Conservation (phyloP, 345 rosid species). For the Euphorbia pulcherrima region DNA sequence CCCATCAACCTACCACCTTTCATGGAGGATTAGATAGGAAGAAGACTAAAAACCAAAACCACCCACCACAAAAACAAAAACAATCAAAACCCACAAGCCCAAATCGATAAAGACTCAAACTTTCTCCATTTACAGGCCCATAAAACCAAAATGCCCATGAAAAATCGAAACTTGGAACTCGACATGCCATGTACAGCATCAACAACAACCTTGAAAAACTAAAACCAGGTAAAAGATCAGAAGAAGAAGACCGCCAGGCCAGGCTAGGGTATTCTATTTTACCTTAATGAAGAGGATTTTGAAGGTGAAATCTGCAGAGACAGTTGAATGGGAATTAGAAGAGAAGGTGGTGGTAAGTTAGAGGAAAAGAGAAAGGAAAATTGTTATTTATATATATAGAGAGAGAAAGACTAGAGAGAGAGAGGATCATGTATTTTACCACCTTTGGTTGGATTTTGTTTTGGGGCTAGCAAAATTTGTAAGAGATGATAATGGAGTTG, state of each 20-base stretch:
- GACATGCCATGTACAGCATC: conserved; percentile 25
- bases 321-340: too few species aligned
- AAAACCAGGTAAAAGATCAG: not conserved
- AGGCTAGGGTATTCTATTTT: conserved; percentile 2
- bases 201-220: conserved; percentile 5
- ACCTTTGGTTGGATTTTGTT: conserved; percentile 44
- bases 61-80: not conserved
- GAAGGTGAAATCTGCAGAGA: conserved; percentile 18
- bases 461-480: conserved; percentile 5
- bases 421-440: conserved; percentile 78
- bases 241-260: not conserved
- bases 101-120: conserved; percentile 12
- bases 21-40: conserved; percentile 34
- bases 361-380: not conserved
- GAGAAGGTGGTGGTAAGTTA: too few species aligned
- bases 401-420: not conserved
- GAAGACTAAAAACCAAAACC: conserved; percentile 12
- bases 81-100: conserved; percentile 33
- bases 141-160: conserved; percentile 31
- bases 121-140: conserved; percentile 22
- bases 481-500: conserved; percentile 2
- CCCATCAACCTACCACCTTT: conserved; percentile 78
- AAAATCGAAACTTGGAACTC: not conserved
- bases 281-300: conserved; percentile 24
- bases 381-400: not conserved